Base-by-base conservation (phyloP, 2,329 filamentous ascomycete genomes). In the Aureobasidium sp. region DNA sequence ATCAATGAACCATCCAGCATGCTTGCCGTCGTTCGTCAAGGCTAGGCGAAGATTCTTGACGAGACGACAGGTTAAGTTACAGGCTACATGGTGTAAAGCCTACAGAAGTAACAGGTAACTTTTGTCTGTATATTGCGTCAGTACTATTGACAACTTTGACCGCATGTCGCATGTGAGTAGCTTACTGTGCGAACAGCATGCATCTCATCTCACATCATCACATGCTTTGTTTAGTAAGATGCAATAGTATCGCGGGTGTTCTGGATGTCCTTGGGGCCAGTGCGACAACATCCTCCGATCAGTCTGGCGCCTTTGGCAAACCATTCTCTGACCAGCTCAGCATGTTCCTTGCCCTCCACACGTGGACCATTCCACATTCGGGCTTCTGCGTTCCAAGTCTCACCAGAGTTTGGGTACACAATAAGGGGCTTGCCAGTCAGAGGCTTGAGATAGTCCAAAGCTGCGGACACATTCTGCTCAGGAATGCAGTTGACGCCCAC, bases 241-340 rank as follows among this genome's bases (percentile, higher is more conserved):
- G 9, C 12, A 20, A 62, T 15, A 24, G 59, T 59, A 17, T 61
- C 46, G 6, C 63, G 47, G 66, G 77, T 72, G 12, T 70, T 69
- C 34, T 64, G 61, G n/a, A 78, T 75, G 63, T 78, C 75, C 10
- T 70, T 68, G 0, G 77, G 77, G 5, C 73, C 74, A 15, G 75
- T 79, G 59, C 78, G 70, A 69, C 78, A 81, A 66, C 78, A 81
- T 1, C 78, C 78, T 12, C 78, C 78, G 53, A 81, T 73, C 48
- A 79, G 61, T 60, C 70, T 71, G 10, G 76, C 78, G 1, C 78
- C 77, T 32, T 69, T 69, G 3, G 65, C 63, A 59, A 69, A 67
- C 71, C 73, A 76, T 51, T 74, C 69, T 63, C 61, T 65, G 15
- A 72, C 70, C 56, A 71, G 68, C 15, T 67, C 67, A n/a, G 67